Evolutionary conservation across 306 rosid species (phyloP).

Genomic region (Malus orientalis): DNA sequence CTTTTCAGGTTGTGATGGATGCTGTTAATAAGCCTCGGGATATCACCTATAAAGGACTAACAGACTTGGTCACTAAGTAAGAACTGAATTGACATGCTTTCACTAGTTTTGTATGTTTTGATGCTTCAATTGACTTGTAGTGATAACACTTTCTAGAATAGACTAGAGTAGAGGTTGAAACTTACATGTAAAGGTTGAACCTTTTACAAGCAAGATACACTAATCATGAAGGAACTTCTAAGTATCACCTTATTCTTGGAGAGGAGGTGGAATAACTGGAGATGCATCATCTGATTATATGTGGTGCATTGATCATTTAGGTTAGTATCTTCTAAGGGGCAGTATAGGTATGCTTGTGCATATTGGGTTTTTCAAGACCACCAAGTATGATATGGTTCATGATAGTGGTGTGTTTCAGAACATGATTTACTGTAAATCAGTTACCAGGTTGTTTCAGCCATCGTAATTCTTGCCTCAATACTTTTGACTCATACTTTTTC

Average conservation of each 20-base stretch:
- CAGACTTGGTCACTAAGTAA: too few species aligned
- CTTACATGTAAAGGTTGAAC: background rate
- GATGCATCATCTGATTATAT: too few species aligned
- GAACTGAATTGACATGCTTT: too few species aligned
- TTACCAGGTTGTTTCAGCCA: background rate
- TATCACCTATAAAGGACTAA: too few species aligned
- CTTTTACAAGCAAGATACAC: background rate
- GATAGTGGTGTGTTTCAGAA: background rate
- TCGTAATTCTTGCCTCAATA: background rate
- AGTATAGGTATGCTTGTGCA: background rate
- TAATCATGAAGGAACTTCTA: conserved; percentile 25
- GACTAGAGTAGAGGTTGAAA: background rate
- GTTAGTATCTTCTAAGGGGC: background rate
- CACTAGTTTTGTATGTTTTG: background rate
- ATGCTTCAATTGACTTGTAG: background rate
- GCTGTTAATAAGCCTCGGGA: too few species aligned
- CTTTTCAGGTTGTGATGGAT: too few species aligned
- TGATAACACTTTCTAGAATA: background rate
- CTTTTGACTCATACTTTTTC: background rate
- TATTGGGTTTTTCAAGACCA: background rate
- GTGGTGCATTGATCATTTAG: too few species aligned
- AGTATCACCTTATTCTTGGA: too few species aligned
- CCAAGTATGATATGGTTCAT: background rate
- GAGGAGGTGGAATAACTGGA: too few species aligned
- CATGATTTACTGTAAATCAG: background rate